Evolutionary conservation across 2,329 filamentous ascomycete genomes (phyloP).

Genomic region (Stagonosporopsis vannaccii): DNA sequence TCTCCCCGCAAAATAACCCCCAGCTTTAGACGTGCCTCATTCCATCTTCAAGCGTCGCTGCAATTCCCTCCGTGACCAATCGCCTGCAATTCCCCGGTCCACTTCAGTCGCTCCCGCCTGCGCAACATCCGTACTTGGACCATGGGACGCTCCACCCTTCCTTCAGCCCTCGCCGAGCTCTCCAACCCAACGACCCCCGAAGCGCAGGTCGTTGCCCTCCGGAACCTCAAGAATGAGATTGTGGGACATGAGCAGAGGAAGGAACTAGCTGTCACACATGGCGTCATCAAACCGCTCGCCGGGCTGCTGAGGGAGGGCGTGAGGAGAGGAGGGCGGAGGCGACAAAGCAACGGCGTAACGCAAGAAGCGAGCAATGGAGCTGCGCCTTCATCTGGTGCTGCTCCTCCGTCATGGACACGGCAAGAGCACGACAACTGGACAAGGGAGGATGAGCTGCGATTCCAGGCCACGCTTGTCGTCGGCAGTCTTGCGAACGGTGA

Average conservation of each 20-base stretch:
- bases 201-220: conserved; percentile 65
- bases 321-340: conserved; percentile 56
- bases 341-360: conserved; percentile 49
- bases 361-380: conserved; percentile 7
- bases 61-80: not conserved
- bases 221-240: conserved; percentile 84
- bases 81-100: not conserved
- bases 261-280: conserved; percentile 75
- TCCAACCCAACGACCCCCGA: conserved; percentile 46
- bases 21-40: conserved; percentile 4
- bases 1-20: conserved; percentile 22
- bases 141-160: conserved; percentile 49
- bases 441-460: conserved; percentile 71
- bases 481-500: conserved; percentile 84
- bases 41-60: not conserved
- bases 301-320: conserved; percentile 57
- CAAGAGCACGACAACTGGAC: conserved; percentile 50
- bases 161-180: conserved; percentile 49
- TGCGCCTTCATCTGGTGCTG: not conserved
- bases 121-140: not conserved
- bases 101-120: not conserved
- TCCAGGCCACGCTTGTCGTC: conserved; percentile 85
- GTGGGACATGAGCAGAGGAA: conserved; percentile 90
- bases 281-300: conserved; percentile 70
- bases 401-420: conserved; percentile 1